Base-by-base conservation (phyloP, 2,329 filamentous ascomycete species). In the Colletotrichum chrysophilum region DNA sequence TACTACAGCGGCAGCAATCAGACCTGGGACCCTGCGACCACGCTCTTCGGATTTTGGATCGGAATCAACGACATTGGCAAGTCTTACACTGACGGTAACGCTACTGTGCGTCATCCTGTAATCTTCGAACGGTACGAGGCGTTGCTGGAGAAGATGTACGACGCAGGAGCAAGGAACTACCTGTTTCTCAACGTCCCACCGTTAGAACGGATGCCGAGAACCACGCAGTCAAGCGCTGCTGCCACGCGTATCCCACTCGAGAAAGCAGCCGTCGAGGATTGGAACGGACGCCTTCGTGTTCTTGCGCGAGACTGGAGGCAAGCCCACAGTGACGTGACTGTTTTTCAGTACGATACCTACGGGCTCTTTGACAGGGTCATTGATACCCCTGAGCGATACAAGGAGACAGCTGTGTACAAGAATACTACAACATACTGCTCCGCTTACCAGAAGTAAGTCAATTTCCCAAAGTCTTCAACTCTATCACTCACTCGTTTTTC, bases 31-130 rank as follows among this genome's bases (percentile, higher is more conserved):
- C 81, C 84, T 14, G 77, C 81, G 7, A 80, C 85, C 16, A 84
- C 86, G 3, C 81, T 91, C 3, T 84, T 90, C 1, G 86, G 86
- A 3, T 79, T 90, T 64, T 91, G 88, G 87, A 91, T 91, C 61
- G 90, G 88, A 2, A 85, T 91, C 76, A 91, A 91, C 79, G 89
- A 91, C 72, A 89, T 91, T 73, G 85, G 84, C 72, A 89, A 91
- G 78, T 65, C 52, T 0, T 71, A 67, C 34, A 48, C 14, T 4
- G 21, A 30, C 4, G 70, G 13, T 1, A 71, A 71, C 24, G 66
- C 70, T 7, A 67, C 61, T 13, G 26, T 32, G 13, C 32, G 66
- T 9, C 62, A 71, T 14, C 26, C 52, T 2, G 10, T 48, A 3
- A 61, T 71, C 9, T 71, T 71, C 9, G 52, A 60, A 4, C 21